Percentiles rank a stretch among this genome's conserved stretches.
Evolutionary conservation across 352 stramenopile genomes (phyloP).

Genomic region (Pythium aristosporum): DNA sequence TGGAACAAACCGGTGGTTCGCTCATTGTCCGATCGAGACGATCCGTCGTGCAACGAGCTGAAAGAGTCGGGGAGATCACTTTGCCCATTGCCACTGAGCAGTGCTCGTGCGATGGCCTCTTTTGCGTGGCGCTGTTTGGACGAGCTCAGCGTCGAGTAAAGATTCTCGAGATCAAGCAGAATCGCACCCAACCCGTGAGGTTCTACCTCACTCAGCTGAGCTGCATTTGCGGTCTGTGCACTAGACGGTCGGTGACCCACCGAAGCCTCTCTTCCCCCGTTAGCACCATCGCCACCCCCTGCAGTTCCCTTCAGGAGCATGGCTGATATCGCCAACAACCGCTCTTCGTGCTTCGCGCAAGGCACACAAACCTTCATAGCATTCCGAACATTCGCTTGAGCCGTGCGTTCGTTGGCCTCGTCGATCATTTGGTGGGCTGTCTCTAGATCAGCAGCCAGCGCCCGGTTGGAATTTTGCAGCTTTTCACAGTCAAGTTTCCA

Average conservation of each 20-base stretch:
- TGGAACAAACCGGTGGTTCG: background rate
- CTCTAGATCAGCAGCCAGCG: constrained; percentile 35
- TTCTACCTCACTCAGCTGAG: constrained; percentile 37
- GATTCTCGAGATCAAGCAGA: constrained; percentile 49
- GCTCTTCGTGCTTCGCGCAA: constrained; percentile 57
- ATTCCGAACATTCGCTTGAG: background rate
- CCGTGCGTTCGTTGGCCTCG: constrained; percentile 20
- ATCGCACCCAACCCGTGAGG: constrained; percentile 34
- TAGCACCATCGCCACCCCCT: background rate
- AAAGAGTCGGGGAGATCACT: background rate
- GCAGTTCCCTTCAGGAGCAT: constrained; percentile 27
- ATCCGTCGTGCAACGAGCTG: background rate
- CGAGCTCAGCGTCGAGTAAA: constrained; percentile 39
- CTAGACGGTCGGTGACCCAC: background rate
- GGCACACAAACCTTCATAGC: constrained; percentile 29
- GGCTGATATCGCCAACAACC: constrained; percentile 47
- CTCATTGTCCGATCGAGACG: background rate
- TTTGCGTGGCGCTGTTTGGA: constrained; percentile 37
- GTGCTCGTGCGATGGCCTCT: constrained; percentile 16
- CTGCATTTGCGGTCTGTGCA: background rate
- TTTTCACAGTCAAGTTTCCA: constrained; percentile 74
- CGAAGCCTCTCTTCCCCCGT: background rate
- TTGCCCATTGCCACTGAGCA: constrained; percentile 18
- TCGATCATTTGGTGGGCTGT: constrained; percentile 34
- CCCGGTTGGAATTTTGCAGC: constrained; percentile 51